Conservation (phyloP, 2,329 filamentous ascomycete species). For the Fusarium sacchari region DNA sequence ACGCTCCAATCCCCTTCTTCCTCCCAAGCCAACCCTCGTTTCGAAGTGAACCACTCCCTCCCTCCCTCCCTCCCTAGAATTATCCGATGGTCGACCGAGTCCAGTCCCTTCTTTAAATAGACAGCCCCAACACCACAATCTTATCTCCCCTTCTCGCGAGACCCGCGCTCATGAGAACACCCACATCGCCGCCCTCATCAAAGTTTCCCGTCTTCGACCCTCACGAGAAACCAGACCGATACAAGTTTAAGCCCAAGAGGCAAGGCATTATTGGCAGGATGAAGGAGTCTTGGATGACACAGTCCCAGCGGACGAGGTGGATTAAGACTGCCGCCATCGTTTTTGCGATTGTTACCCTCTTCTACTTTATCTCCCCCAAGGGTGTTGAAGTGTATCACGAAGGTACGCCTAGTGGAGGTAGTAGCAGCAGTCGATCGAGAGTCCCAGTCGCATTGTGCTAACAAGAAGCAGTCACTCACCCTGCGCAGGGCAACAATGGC, state of each 20-base stretch:
- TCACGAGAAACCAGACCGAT: conserved; percentile 72
- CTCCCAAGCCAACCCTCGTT: conserved; percentile 13
- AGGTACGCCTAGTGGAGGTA: conserved; percentile 47
- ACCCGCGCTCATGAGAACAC: conserved; percentile 67
- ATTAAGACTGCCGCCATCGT: conserved; percentile 72
- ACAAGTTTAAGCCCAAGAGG: conserved; percentile 59
- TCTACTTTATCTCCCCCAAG: conserved; percentile 71
- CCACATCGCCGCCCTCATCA: conserved; percentile 68
- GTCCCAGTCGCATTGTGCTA: conserved; percentile 6
- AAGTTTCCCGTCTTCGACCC: conserved; percentile 68
- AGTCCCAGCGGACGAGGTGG: conserved; percentile 73
- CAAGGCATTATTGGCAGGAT: conserved; percentile 62
- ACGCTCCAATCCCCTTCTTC: conserved; percentile 16
- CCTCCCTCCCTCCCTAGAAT: conserved; percentile 17
- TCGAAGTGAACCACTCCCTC: conserved; percentile 10
- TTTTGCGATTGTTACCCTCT: conserved; percentile 67
- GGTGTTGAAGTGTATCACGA: conserved; percentile 65
- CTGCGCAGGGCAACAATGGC: conserved; percentile 50
- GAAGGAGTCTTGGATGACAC: conserved; percentile 69
- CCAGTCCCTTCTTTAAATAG: conserved; percentile 37
- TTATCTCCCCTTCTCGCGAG: conserved; percentile 26
- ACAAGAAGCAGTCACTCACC: conserved; percentile 38
- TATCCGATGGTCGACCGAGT: conserved; percentile 42
- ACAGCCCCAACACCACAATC: neutral
- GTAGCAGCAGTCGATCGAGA: conserved; percentile 1